phyloP scores from a whole-genome alignment of 2,329 filamentous ascomycete genomes.

The Phaeophleospora eucalypticola region DNA sequence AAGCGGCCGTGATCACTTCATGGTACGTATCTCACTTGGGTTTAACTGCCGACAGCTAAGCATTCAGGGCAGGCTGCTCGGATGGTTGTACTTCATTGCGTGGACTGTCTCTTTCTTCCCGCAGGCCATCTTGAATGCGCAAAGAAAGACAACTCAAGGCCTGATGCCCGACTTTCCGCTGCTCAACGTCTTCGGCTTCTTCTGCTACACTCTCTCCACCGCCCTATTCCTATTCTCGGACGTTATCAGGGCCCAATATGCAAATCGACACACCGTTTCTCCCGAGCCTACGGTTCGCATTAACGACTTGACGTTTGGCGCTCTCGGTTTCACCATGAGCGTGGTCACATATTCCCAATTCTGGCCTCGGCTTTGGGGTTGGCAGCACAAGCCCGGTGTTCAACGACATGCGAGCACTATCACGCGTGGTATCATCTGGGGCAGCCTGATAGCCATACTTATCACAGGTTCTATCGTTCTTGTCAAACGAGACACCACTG shows the following conservation, averaged over 20 bases:
- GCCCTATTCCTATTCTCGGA: conserved; percentile 73
- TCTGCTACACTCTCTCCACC: conserved; percentile 69
- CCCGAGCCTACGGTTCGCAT: conserved; percentile 78
- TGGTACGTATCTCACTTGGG: no score
- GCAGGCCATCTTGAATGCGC: conserved; percentile 76
- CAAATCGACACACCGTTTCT: conserved; percentile 66
- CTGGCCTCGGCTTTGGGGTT: conserved; percentile 68
- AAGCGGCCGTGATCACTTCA: conserved; percentile 11
- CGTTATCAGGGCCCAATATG: conserved; percentile 76
- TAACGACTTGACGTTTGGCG: conserved; percentile 86
- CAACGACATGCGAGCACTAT: conserved; percentile 54
- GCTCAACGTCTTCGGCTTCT: conserved; percentile 68
- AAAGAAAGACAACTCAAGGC: conserved; percentile 71
- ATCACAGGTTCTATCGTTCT: conserved; percentile 48
- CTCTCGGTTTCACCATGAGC: conserved; percentile 72
- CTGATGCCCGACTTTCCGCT: conserved; percentile 84
- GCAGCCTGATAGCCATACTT: conserved; percentile 56
- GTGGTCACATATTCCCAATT: conserved; percentile 74
- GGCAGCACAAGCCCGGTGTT: conserved; percentile 51
- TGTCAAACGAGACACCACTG: conserved; percentile 42
- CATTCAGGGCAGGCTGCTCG: conserved; percentile 26
- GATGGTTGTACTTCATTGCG: conserved; percentile 28
- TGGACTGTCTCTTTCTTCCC: conserved; percentile 91
- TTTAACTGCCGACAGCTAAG: no score
- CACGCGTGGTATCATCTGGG: conserved; percentile 66